Percentiles rank a stretch among this genome's conserved stretches.
phyloP scores from a whole-genome alignment of 2,329 filamentous ascomycete species.

The Xylariaceae sp. region DNA sequence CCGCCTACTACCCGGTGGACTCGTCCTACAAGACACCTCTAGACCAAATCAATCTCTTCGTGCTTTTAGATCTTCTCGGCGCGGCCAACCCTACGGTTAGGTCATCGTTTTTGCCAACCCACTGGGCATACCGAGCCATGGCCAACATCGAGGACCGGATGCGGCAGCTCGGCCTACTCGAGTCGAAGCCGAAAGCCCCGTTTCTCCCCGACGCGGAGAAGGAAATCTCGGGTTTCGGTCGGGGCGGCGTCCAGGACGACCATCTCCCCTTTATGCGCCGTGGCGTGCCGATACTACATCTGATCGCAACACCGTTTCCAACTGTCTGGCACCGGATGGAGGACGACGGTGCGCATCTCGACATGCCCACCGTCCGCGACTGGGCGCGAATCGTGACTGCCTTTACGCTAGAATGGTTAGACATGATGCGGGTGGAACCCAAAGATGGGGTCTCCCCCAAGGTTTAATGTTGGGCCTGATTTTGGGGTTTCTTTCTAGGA shows the following conservation, averaged over 20 bases:
- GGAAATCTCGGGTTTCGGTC: constrained; percentile 32
- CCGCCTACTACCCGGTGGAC: constrained; percentile 56
- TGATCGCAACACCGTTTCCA: constrained; percentile 69
- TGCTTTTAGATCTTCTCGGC: constrained; percentile 70
- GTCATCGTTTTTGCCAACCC: constrained; percentile 70
- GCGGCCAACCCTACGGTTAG: constrained; percentile 54
- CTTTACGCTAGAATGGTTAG: constrained; percentile 76
- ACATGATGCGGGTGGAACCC: constrained; percentile 46
- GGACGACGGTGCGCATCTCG: constrained; percentile 69
- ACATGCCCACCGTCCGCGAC: constrained; percentile 65
- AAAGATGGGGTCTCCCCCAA: constrained; percentile 12
- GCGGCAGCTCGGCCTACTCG: constrained; percentile 50
- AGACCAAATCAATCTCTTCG: constrained; percentile 67
- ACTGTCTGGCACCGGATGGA: constrained; percentile 64
- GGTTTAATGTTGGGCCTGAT: not conserved
- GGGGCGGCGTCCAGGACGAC: constrained; percentile 57
- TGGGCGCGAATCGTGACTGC: constrained; percentile 69
- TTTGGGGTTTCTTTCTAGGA: not conserved
- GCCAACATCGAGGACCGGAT: constrained; percentile 60
- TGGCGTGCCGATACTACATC: constrained; percentile 69
- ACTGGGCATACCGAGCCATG: constrained; percentile 73
- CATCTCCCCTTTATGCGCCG: constrained; percentile 71
- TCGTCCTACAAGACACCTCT: constrained; percentile 65
- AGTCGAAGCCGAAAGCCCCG: constrained; percentile 30
- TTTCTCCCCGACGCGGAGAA: constrained; percentile 56